Percentiles rank a stretch among this genome's conserved stretches.
Conservation (phyloP, 2,329 filamentous ascomycete species). For the Monilinia vaccinii-corymbosi region DNA sequence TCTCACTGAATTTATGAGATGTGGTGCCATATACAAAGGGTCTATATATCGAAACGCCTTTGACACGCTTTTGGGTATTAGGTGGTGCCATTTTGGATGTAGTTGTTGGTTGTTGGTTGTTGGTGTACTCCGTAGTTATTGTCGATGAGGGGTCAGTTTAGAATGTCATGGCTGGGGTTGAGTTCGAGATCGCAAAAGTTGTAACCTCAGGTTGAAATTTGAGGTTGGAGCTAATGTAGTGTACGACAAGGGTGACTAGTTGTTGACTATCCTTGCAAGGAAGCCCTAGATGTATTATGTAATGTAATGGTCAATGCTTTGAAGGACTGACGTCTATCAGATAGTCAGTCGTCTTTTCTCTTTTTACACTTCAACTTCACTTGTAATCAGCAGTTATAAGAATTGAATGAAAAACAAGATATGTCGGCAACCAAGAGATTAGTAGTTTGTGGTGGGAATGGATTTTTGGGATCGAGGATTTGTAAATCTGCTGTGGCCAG, state of each 20-base stretch:
- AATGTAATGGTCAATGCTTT: conserved; percentile 9
- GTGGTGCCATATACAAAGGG: conserved; percentile 72
- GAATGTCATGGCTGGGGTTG: background rate
- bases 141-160: background rate
- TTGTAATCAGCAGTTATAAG: background rate
- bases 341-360: background rate
- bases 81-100: conserved; percentile 42
- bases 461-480: conserved; percentile 81
- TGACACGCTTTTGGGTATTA: conserved; percentile 51
- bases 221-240: conserved; percentile 8
- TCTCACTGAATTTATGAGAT: conserved; percentile 68
- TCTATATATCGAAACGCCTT: conserved; percentile 54
- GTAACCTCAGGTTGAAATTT: background rate
- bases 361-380: background rate
- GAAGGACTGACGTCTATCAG: background rate
- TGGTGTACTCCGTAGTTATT: conserved; percentile 1
- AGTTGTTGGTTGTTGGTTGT: background rate
- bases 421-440: conserved; percentile 54
- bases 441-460: conserved; percentile 87
- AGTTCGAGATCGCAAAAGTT: background rate
- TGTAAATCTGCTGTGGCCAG: conserved; percentile 80
- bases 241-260: too few relatives aligned
- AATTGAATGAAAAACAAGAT: background rate
- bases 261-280: background rate
- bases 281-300: too few relatives aligned